A percentile compares a stretch with the other conserved stretches of the same genome.
phyloP scores from a whole-genome alignment of 352 stramenopile species.

The Blastocystis sp. region DNA sequence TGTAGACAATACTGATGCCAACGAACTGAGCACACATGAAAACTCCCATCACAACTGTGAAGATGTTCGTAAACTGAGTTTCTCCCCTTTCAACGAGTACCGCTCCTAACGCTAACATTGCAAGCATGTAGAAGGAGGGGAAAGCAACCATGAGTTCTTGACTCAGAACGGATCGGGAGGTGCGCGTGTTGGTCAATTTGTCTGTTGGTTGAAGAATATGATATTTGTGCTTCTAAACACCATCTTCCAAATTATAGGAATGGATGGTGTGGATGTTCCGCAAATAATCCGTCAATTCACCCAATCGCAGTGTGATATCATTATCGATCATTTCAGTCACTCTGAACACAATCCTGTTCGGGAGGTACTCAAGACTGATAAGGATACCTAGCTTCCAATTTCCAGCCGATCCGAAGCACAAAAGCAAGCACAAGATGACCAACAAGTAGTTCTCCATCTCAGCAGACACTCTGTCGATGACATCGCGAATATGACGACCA shows the following conservation, averaged over 20 bases:
- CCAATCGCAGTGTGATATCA: background rate
- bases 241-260: conserved; percentile 37
- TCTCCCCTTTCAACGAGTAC: background rate
- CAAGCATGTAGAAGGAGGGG: background rate
- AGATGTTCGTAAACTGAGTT: background rate
- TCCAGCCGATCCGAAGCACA: conserved; percentile 1
- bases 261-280: conserved; percentile 54
- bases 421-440: background rate
- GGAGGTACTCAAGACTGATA: background rate
- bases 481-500: conserved; percentile 12
- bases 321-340: conserved; percentile 43
- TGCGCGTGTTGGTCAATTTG: background rate
- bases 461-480: background rate
- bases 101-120: background rate
- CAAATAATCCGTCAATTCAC: conserved; percentile 11
- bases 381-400: conserved; percentile 28
- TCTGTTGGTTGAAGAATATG: background rate
- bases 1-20: conserved; percentile 52
- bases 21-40: conserved; percentile 26
- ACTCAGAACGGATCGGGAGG: background rate
- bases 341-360: background rate
- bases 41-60: conserved; percentile 1
- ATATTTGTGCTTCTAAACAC: background rate
- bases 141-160: background rate
- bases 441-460: background rate